These are phyloP conservation scores for Lophiotrema nucula DNA, from an alignment of 495 filamentous ascomycete genomes.

Conservation along the genomic window DNA sequence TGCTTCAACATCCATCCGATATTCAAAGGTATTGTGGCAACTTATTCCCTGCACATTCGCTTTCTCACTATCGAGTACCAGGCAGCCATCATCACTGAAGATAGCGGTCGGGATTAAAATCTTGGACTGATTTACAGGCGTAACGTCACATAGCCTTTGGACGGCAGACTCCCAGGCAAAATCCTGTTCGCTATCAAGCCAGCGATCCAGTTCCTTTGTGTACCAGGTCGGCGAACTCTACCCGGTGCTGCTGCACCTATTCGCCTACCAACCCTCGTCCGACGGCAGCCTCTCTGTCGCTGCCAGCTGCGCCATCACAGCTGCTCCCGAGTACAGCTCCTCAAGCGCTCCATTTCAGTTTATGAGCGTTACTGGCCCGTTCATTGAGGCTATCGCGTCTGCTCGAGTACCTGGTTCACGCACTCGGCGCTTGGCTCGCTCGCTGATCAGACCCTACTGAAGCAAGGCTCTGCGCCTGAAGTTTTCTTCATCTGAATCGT, in stretches of 20 bases:
- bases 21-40: slow-evolving; percentile 28
- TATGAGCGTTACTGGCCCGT: neutral
- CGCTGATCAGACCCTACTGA: slow-evolving; percentile 23
- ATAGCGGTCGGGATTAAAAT: slow-evolving; percentile 9
- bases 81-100: slow-evolving; percentile 1
- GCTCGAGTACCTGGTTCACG: neutral
- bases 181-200: slow-evolving; percentile 14
- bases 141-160: slow-evolving; percentile 29
- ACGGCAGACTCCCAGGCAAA: slow-evolving; percentile 16
- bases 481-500: slow-evolving; percentile 1
- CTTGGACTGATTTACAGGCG: slow-evolving; percentile 22
- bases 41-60: neutral
- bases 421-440: slow-evolving; percentile 14
- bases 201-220: slow-evolving; percentile 22
- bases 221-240: slow-evolving; percentile 16
- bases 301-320: slow-evolving; percentile 11
- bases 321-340: slow-evolving; percentile 19
- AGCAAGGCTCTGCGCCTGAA: slow-evolving; percentile 12
- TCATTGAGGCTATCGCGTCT: neutral
- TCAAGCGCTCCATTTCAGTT: neutral
- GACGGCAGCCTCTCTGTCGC: neutral
- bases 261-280: slow-evolving; percentile 8
- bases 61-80: slow-evolving; percentile 6
- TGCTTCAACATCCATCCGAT: slow-evolving; percentile 3
- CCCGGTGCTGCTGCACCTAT: slow-evolving; percentile 13